Evolutionary conservation across 1,284 basidiomycete species (phyloP), one percentile per base, ranked within the genome.

Genomic region (Trichosporon coremiiforme): DNA sequence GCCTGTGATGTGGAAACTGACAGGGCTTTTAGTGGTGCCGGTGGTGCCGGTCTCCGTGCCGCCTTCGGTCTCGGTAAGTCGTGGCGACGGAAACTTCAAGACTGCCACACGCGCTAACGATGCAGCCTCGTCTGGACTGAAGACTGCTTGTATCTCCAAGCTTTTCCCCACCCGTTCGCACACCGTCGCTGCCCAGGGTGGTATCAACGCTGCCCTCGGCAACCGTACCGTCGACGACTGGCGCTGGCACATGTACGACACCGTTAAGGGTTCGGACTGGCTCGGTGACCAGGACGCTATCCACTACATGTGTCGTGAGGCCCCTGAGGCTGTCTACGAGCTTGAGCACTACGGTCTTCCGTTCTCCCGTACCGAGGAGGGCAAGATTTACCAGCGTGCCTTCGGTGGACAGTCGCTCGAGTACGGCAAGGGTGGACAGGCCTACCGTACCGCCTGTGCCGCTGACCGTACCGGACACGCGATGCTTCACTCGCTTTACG

Each of bases 161-260:
- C 89, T 99, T 29, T 99, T 99, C 88, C 97, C 97, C n/a, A 99
- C 97, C 33, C 90, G 97, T 84, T 95, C 92, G 86, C 97, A 99
- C 85, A 99, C 97, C 53, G 97, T 99, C 76, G 97, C 97, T 73
- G 97, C 97, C 68, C 96, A 98, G 88, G 97, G 97, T 82, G 97
- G 97, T 85, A 96, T 99, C 85, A 99, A 99, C 85, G 96, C 97
- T 79, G 97, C 97, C 62, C 89, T 99, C 69, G 97, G 96, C 73
- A 99, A 99, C 87, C 96, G 97, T 93, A 96, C 94, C 13, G 95
- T 98, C 85, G 95, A 98, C 81, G 95, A 98, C 84, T 98, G 95
- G 96, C 87, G 97, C 85, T 99, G 97, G 97, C 96, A 99, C 85
- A 98, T 98, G 93, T 84, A 84, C 85, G 95, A 98, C 85, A 99